Evolutionary conservation across 176 grass and related monocot genomes (phyloP).

Genomic region (Eragrostis curvula): DNA sequence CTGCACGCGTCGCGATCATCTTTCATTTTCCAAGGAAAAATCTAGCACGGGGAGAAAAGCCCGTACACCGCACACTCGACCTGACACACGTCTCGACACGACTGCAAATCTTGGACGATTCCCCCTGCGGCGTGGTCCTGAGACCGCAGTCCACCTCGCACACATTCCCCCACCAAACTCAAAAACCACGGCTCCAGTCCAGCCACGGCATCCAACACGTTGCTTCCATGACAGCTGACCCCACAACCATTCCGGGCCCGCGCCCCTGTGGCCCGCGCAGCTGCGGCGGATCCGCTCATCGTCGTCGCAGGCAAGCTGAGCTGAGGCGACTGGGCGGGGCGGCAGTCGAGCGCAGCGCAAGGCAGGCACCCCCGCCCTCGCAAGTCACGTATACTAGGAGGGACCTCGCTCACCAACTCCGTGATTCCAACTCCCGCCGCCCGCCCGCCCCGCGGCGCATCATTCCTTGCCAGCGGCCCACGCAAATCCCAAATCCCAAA

Average conservation of each 20-base stretch:
- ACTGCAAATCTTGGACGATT: slow-evolving; percentile 44
- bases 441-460: slow-evolving; percentile 24
- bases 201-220: too few relatives aligned
- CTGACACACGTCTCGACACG: background rate
- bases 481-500: slow-evolving; percentile 72
- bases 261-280: background rate
- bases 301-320: slow-evolving; percentile 10
- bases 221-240: background rate
- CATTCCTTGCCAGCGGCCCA: slow-evolving; percentile 69
- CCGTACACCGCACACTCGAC: background rate
- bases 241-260: background rate
- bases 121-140: background rate
- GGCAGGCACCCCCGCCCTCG: slow-evolving; percentile 28
- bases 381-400: slow-evolving; percentile 29
- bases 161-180: slow-evolving; percentile 3
- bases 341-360: background rate
- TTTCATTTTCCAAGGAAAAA: background rate
- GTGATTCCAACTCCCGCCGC: slow-evolving; percentile 36
- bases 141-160: background rate
- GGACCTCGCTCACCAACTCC: slow-evolving; percentile 39
- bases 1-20: background rate
- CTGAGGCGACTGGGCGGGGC: background rate
- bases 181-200: too few relatives aligned
- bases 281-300: background rate
- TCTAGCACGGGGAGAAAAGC: too few relatives aligned